Base-by-base conservation (phyloP, 805 yeast species). In the Lachancea meyersii region DNA sequence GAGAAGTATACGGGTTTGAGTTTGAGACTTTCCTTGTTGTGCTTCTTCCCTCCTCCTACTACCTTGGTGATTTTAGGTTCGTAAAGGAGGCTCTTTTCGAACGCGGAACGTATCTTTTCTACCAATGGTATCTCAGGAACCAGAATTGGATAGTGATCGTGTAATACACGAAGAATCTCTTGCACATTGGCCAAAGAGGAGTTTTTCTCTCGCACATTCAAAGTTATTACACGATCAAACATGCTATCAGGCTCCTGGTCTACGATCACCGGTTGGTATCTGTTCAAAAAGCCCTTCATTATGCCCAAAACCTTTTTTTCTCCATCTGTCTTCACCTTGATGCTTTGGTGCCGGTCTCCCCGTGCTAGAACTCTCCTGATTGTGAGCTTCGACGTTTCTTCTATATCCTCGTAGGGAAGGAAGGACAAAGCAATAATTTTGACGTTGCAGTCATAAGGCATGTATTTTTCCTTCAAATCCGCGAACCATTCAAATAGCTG, bases 341-440 rank as follows among this genome's bases (percentile, higher is more conserved):
- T 85, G 1, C 89, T 78, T 59, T 85, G 96, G 59, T 93, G 98
- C 49, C 85, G 82, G 55, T 88, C 88, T 2, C 96, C 97, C 52
- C 98, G 72, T 2, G 57, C 55, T 5, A 69, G 38, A 0, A 91
- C 82, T 43, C 97, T 70, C 0, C 67, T 59, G 7, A 66, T 61
- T 0, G 96, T 85, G 0, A 79, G 46, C 4, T 61, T 51, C 1
- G 57, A 47, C 11, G 62, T 18, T 4, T 32, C 53, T n/a, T 60
- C 57, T 20, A 62, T 40, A 2, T 64, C 65, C 1, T 64, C 59
- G 4, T 63, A 49, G 0, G 75, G 71, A 6, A 80, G 61, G 57
- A 85, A 91, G 48, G 87, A 79, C 36, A 89, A 57, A 19, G 86
- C 85, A 22, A 91, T 71, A 38, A 77, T 76, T 40, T 76, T 73